Conservation (phyloP, 1,139 yeast genomes). For the Blastobotrys persicus region DNA sequence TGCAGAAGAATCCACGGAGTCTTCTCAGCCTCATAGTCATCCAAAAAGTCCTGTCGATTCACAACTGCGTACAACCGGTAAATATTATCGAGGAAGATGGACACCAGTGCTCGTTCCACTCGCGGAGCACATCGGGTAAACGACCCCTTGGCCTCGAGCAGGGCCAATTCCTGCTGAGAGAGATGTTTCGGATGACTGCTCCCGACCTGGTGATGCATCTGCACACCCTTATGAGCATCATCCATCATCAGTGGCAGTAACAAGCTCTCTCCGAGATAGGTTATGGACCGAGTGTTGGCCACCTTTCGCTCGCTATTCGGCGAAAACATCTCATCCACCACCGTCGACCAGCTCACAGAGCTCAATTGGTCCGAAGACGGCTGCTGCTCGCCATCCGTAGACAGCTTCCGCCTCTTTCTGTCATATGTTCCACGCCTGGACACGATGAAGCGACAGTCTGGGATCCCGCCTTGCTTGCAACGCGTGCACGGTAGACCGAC, state of each 20-base stretch:
- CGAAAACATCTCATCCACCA: slow-evolving; percentile 14
- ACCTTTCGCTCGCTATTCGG: slow-evolving; percentile 9
- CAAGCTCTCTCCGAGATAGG: slow-evolving; percentile 21
- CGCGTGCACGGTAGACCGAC: slow-evolving; percentile 22
- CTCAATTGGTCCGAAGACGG: slow-evolving; percentile 8
- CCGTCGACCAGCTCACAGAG: slow-evolving; percentile 15
- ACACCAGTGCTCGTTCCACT: slow-evolving; percentile 10
- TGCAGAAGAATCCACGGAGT: slow-evolving; percentile 22
- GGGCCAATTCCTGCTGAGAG: slow-evolving; percentile 10
- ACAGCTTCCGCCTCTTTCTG: slow-evolving; percentile 16
- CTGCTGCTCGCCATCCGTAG: slow-evolving; percentile 3
- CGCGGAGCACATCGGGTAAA: slow-evolving; percentile 15
- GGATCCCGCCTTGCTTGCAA: slow-evolving; percentile 13
- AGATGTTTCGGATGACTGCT: slow-evolving; percentile 11
- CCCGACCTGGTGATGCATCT: slow-evolving; percentile 15
- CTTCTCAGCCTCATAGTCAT: slow-evolving; percentile 13
- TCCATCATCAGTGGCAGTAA: slow-evolving; percentile 16
- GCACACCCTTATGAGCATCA: slow-evolving; percentile 7
- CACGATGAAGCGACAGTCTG: slow-evolving; percentile 18
- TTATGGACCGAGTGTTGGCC: slow-evolving; percentile 14
- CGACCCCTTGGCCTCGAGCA: slow-evolving; percentile 14
- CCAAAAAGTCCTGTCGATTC: slow-evolving; percentile 17
- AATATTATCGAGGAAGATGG: slow-evolving; percentile 17
- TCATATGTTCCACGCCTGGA: slow-evolving; percentile 20
- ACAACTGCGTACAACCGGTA: slow-evolving; percentile 20